Conservation (phyloP, 768 basidiomycete genomes). For the Trametes punicea region DNA sequence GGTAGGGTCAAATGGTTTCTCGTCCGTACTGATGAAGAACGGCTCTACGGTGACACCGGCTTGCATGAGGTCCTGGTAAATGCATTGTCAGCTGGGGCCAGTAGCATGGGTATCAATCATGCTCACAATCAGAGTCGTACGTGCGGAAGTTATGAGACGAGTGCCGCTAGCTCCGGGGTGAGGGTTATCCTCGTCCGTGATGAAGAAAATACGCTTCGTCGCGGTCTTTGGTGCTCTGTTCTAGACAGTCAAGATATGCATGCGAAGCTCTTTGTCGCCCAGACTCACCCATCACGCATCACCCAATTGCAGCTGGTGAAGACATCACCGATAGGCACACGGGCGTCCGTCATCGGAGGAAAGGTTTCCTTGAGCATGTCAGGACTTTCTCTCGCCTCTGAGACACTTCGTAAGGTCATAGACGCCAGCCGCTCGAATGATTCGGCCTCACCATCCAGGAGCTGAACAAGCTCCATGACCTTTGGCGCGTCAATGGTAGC, state of each 20-base stretch:
- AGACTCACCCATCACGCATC: conserved; percentile 75
- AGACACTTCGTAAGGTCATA: background rate
- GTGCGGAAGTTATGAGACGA: conserved; percentile 64
- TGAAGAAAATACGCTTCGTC: conserved; percentile 88
- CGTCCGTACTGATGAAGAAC: conserved; percentile 77
- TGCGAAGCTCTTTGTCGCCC: background rate
- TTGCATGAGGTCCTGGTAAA: conserved; percentile 70
- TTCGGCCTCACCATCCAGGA: conserved; percentile 66
- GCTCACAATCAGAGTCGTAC: conserved; percentile 65
- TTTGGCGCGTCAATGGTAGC: conserved; percentile 73
- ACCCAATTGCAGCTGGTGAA: conserved; percentile 90
- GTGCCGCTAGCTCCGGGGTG: conserved; percentile 50
- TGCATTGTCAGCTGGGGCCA: background rate
- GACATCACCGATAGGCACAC: conserved; percentile 81
- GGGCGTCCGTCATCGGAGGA: conserved; percentile 54
- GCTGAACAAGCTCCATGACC: conserved; percentile 72
- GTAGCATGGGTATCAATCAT: background rate
- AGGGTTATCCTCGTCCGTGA: conserved; percentile 88
- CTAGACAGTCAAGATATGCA: background rate
- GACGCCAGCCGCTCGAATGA: background rate
- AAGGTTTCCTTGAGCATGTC: conserved; percentile 54
- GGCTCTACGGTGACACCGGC: conserved; percentile 79
- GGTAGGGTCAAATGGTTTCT: conserved; percentile 63
- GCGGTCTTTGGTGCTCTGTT: conserved; percentile 80
- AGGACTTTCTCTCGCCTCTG: conserved; percentile 67